phyloP scores from a whole-genome alignment of 306 rosid genomes.

The Corylus heterophylla region DNA sequence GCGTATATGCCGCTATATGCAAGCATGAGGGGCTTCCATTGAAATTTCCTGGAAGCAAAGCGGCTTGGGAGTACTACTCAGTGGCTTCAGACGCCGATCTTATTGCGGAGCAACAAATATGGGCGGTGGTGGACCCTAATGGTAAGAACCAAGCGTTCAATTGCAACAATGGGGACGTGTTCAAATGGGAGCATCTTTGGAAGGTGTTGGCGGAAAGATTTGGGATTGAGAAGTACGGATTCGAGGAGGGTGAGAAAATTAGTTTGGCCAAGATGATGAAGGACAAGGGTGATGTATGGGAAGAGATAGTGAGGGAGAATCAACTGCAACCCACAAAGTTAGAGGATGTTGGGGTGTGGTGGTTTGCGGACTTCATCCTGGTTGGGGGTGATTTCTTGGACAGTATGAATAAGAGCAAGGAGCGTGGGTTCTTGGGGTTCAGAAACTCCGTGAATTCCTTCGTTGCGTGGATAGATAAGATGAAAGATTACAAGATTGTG shows the following conservation, averaged over 20 bases:
- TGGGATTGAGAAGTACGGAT: slow-evolving; percentile 62
- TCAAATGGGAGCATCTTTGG: slow-evolving; percentile 66
- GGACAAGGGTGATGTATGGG: slow-evolving; percentile 53
- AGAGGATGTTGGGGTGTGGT: slow-evolving; percentile 55
- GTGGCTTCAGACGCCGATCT: slow-evolving; percentile 64
- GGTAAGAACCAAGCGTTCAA: slow-evolving; percentile 67
- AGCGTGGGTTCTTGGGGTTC: slow-evolving; percentile 64
- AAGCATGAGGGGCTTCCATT: slow-evolving; percentile 58
- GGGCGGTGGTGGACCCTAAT: slow-evolving; percentile 75
- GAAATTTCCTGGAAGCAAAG: slow-evolving; percentile 56
- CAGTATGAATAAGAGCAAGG: slow-evolving; percentile 65
- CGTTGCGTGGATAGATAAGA: slow-evolving; percentile 54
- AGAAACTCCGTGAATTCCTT: slow-evolving; percentile 61
- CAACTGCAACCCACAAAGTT: slow-evolving; percentile 38
- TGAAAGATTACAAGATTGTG: slow-evolving; percentile 52
- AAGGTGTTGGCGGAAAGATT: slow-evolving; percentile 67
- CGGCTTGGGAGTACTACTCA: slow-evolving; percentile 46
- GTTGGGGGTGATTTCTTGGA: slow-evolving; percentile 9
- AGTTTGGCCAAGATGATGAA: slow-evolving; percentile 49
- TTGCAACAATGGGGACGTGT: slow-evolving; percentile 58
- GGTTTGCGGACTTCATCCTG: slow-evolving; percentile 40
- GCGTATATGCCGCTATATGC: slow-evolving; percentile 66
- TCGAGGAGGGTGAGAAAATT: slow-evolving; percentile 40
- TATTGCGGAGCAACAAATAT: slow-evolving; percentile 76
- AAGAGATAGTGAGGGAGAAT: slow-evolving; percentile 60